Evolutionary conservation across 1,284 basidiomycete species (phyloP).

Genomic region (Cryptococcus wingfieldii): DNA sequence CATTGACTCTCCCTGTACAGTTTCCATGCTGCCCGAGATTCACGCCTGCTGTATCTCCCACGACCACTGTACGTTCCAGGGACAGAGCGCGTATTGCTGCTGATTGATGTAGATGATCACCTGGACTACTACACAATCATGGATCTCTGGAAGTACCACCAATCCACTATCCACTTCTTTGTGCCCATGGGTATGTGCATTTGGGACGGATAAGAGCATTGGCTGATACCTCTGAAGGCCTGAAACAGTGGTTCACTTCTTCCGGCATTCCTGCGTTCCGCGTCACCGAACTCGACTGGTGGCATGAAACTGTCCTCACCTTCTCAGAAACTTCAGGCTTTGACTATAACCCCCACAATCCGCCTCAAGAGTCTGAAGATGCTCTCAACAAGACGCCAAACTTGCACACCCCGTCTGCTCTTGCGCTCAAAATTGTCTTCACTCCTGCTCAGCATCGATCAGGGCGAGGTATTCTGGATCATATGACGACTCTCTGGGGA

Average conservation of each 20-base stretch:
- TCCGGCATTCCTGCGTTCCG: slow-evolving; percentile 38
- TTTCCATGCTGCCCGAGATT: slow-evolving; percentile 43
- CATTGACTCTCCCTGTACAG: slow-evolving; percentile 40
- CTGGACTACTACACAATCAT: slow-evolving; percentile 47
- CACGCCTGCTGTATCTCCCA: slow-evolving; percentile 46
- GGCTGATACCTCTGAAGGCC: slow-evolving; percentile 16
- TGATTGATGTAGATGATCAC: slow-evolving; percentile 40
- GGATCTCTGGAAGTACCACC: slow-evolving; percentile 43
- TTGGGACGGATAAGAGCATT: background rate
- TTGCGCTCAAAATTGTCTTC: slow-evolving; percentile 42
- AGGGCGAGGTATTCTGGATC: slow-evolving; percentile 44
- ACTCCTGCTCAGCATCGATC: slow-evolving; percentile 48
- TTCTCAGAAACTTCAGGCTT: slow-evolving; percentile 20
- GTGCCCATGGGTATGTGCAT: slow-evolving; percentile 37
- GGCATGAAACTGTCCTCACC: slow-evolving; percentile 40
- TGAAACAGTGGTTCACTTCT: slow-evolving; percentile 42
- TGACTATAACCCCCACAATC: slow-evolving; percentile 1
- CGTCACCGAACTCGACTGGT: slow-evolving; percentile 48
- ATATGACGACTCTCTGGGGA: slow-evolving; percentile 48
- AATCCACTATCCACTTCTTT: slow-evolving; percentile 44
- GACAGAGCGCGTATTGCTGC: background rate
- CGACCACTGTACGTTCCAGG: slow-evolving; percentile 42
- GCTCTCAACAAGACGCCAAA: background rate
- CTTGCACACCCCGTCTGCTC: slow-evolving; percentile 4
- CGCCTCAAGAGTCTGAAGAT: background rate